These are phyloP conservation scores for Diaporthe citriasiana DNA, from an alignment of 2,329 filamentous ascomycete species.

Conservation along the genomic window DNA sequence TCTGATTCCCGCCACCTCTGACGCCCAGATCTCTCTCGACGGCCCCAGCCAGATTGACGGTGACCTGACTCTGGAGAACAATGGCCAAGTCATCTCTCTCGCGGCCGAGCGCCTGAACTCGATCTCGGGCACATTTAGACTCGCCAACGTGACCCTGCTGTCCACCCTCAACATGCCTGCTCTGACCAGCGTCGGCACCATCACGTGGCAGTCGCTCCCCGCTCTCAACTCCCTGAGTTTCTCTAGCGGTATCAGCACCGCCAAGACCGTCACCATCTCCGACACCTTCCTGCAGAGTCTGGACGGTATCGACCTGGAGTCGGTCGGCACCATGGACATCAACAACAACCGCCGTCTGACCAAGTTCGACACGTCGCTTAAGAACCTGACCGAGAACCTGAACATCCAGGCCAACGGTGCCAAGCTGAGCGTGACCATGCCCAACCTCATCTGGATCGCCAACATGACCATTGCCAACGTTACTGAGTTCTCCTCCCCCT, in stretches of 20 bases:
- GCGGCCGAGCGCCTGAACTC: constrained; percentile 70
- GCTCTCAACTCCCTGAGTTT: constrained; percentile 65
- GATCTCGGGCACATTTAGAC: constrained; percentile 78
- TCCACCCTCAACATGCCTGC: constrained; percentile 75
- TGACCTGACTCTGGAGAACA: constrained; percentile 71
- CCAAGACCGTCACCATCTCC: constrained; percentile 78
- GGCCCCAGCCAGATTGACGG: constrained; percentile 71
- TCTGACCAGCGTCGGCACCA: constrained; percentile 75
- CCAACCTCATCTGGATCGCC: constrained; percentile 82
- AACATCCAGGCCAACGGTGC: constrained; percentile 86
- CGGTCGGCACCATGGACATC: constrained; percentile 82
- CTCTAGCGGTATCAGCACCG: constrained; percentile 72
- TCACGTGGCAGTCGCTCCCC: constrained; percentile 81
- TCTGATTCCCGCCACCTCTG: constrained; percentile 69
- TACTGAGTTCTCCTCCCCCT: constrained; percentile 79
- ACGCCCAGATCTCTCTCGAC: constrained; percentile 72
- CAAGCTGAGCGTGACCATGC: constrained; percentile 78
- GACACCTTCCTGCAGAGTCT: constrained; percentile 89
- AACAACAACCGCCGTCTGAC: constrained; percentile 91
- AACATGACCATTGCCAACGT: constrained; percentile 89
- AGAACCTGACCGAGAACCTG: constrained; percentile 79
- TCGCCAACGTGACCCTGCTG: constrained; percentile 78
- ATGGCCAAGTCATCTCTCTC: constrained; percentile 72
- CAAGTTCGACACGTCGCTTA: constrained; percentile 81
- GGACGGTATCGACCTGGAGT: constrained; percentile 83